Base-by-base conservation (phyloP, 2,329 filamentous ascomycete genomes). In the Didymella lethalis region DNA sequence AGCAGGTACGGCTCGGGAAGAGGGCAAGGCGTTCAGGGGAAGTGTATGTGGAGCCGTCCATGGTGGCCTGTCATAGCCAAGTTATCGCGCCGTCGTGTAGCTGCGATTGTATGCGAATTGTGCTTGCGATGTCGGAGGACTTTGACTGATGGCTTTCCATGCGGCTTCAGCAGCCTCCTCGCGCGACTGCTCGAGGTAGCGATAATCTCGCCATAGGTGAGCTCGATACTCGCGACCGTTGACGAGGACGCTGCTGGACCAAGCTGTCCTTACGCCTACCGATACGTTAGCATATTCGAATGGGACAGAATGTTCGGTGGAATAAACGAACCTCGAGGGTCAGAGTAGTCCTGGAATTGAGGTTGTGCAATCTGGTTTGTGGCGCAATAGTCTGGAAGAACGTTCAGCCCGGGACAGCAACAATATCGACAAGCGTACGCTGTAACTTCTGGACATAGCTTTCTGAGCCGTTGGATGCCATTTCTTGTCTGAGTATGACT, bases 261-360 rank as follows among this genome's bases (percentile, higher is more conserved):
- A 76, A 38, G 74, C 74, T 41, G 74, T 76, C 29, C 74, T 65
- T 48, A 75, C 74, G 29, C 74, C 74, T 76, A 49, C 2, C 11
- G 12, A 29, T 25, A 55, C 57, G 55, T 69, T 47, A 72, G 71
- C 41, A 4, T 54, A 23, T 26, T 43, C 38, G 20, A 16, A 18
- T 26, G 7, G 14, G 11, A 18, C 18, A 44, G 23, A 14, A 32
- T 18, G 16, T 11, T 11, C 18, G 28, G 23, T 26, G 10, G n/a
- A 18, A 25, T 62, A 25, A 6, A 55, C 69, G 43, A 64, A 75
- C 74, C 74, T 73, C 74, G 66, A 52, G 74, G 74, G 53, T 76
- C 74, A 31, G 72, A 75, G 62, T 75, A 76, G 58, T 76, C 74
- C 59, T 75, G 74, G 62, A 72, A 76, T 46, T 74, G 74, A 43